phyloP scores from a whole-genome alignment of 2,329 filamentous ascomycete species.

The Scedosporium aurantiacum region DNA sequence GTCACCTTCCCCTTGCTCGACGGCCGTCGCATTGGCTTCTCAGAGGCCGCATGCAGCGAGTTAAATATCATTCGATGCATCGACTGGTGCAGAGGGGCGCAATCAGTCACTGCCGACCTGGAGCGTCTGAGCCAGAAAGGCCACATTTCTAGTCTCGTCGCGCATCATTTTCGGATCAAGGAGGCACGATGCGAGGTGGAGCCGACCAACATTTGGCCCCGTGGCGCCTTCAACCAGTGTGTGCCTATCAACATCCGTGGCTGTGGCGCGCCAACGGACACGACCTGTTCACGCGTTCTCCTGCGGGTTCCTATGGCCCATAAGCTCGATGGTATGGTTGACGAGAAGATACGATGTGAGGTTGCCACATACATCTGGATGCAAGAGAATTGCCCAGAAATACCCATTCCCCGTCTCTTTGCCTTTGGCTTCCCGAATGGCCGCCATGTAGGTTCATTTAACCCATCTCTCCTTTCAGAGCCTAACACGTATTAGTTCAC shows the following conservation, averaged over 20 bases:
- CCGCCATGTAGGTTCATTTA: slow-evolving; percentile 1
- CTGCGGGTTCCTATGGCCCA: no score
- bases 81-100: background rate
- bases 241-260: background rate
- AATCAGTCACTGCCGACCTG: background rate
- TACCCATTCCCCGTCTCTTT: slow-evolving; percentile 15
- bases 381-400: slow-evolving; percentile 15
- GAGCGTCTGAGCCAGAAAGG: background rate
- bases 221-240: background rate
- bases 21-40: background rate
- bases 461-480: background rate
- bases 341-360: slow-evolving; percentile 27
- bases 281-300: no score
- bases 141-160: background rate
- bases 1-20: background rate
- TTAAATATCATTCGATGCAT: background rate
- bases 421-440: slow-evolving; percentile 13
- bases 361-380: slow-evolving; percentile 17
- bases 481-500: slow-evolving; percentile 7
- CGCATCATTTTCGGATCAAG: background rate
- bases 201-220: background rate
- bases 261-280: no score
- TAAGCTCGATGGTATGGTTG: slow-evolving; percentile 19
- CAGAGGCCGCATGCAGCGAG: background rate
- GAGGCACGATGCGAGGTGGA: background rate